These are phyloP conservation scores for Stentor roeselii DNA, from an alignment of 73 alveolate species.

Conservation along the genomic window DNA sequence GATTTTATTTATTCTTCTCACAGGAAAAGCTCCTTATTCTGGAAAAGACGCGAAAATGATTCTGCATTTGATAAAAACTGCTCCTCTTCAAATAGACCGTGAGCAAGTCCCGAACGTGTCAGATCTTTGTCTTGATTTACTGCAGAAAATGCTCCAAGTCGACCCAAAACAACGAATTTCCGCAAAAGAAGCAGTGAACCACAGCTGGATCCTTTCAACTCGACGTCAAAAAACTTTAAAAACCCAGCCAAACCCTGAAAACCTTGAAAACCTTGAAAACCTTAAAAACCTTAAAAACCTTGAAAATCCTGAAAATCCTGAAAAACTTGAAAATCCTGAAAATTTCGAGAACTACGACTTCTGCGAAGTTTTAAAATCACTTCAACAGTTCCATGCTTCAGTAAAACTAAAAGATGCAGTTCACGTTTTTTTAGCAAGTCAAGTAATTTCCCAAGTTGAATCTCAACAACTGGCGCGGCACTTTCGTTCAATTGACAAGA, in stretches of 20 bases:
- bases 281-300: no score
- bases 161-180: not conserved
- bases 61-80: not conserved
- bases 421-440: not conserved
- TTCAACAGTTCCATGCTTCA: not conserved
- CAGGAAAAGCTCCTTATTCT: slow-evolving; percentile 35
- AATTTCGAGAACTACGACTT: not conserved
- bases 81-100: not conserved
- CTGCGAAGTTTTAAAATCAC: not conserved
- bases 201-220: not conserved
- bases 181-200: slow-evolving; percentile 4
- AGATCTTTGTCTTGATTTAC: not conserved
- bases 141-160: not conserved
- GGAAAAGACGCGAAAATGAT: not conserved
- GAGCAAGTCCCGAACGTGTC: not conserved
- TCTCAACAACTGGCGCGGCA: not conserved
- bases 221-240: no score
- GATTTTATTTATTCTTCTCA: slow-evolving; percentile 30
- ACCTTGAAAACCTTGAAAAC: no score
- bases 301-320: no score
- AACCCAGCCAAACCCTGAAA: no score
- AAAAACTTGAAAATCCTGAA: no score
- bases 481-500: not conserved
- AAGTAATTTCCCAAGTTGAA: not conserved
- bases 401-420: not conserved